Base-by-base conservation (phyloP, 2,329 filamentous ascomycete genomes). In the Cladosporium sphaerospermum region DNA sequence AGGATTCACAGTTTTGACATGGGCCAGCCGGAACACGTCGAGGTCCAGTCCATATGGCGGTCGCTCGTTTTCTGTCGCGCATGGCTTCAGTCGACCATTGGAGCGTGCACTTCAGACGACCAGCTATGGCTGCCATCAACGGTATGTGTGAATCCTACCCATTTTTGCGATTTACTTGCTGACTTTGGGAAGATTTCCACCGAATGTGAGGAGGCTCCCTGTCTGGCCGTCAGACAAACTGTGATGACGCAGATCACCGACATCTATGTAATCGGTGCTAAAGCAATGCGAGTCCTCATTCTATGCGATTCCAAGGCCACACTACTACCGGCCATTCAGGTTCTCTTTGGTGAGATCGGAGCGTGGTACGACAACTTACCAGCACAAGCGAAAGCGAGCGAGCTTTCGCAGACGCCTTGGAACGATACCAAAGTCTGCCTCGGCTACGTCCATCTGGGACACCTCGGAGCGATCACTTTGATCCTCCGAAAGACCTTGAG, bases 31-130 rank as follows among this genome's bases (percentile, higher is more conserved):
- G 47, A 51, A 23, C 47, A 51, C 40, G 18, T 51, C 4, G 47
- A 51, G 4, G 9, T 43, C 13, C 47, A 51, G 31, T 32, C 19
- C n/a, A 11, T 51, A 5, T 51, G 47, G 47, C 47, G 47, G 18
- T 51, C 47, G 16, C 13, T 51, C 18, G 47, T 43, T 7, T 51
- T 42, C 11, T 40, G 47, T 9, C 47, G 47, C 9, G 40, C 47
- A 13, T 51, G 47, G 47, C 31, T 51, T 13, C 47, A 51, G 19
- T 51, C 39, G 5, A 51, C 47, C n/a, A 51, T 51, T 31, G 47
- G 47, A 43, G 47, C 31, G 23, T 51, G 47, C 32, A 51, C 47
- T 1, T 10, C 39, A 5, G 47, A 51, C n/a, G 40, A 31, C 11
- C 47, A 36, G 19, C 32, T 51, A 43, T 51, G 39, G 47, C 18